phyloP scores from a whole-genome alignment of 2,329 filamentous ascomycete species.

The Colletotrichum limetticola region DNA sequence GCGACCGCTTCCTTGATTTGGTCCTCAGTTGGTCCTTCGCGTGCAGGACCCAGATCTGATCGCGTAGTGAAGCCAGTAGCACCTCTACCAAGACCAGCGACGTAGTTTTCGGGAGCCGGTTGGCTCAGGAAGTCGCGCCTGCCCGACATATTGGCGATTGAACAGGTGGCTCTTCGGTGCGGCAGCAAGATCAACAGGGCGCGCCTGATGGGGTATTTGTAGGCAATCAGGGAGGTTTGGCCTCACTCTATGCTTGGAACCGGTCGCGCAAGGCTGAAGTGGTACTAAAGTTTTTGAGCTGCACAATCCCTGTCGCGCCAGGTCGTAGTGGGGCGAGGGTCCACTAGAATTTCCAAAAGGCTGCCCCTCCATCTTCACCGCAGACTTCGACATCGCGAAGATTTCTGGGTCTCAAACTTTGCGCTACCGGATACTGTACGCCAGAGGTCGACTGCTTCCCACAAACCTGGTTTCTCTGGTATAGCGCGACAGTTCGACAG shows the following conservation, averaged over 20 bases:
- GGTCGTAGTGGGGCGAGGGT: constrained; percentile 4
- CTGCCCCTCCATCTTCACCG: constrained; percentile 36
- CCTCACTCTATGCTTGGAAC: constrained; percentile 1
- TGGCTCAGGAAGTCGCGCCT: constrained; percentile 91
- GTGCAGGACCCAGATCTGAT: constrained; percentile 93
- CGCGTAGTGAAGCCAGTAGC: constrained; percentile 98
- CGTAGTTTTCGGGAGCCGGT: constrained; percentile 86
- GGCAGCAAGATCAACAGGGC: neutral
- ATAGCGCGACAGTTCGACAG: neutral
- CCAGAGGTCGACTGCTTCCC: neutral
- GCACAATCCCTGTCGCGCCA: constrained; percentile 29
- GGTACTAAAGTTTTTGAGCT: constrained; percentile 33
- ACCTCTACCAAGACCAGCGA: constrained; percentile 96
- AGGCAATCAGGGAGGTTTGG: neutral
- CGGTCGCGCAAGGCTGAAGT: constrained; percentile 35
- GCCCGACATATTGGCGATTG: constrained; percentile 57
- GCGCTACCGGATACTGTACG: neutral
- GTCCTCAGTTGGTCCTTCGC: constrained; percentile 95
- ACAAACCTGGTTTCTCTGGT: no score
- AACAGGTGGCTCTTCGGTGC: neutral
- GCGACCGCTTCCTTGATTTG: constrained; percentile 98
- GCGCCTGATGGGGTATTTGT: neutral
- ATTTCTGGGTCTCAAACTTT: constrained; percentile 4
- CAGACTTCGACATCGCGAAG: constrained; percentile 29
- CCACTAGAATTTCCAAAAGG: constrained; percentile 37